These are phyloP conservation scores for Noccaea caerulescens DNA, from an alignment of 345 rosid genomes.

Conservation along the genomic window DNA sequence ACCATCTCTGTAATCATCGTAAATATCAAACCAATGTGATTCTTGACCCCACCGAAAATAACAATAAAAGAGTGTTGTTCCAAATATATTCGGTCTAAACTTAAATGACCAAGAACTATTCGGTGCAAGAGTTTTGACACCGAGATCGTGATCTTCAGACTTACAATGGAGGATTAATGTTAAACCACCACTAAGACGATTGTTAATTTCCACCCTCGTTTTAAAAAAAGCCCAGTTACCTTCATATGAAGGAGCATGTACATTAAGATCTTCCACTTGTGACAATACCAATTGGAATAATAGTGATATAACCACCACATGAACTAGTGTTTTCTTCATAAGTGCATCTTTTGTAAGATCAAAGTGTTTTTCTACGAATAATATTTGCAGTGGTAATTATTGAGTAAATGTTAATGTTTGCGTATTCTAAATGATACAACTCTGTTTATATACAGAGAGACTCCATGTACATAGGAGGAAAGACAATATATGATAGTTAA, in stretches of 20 bases:
- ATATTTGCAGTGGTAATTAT: neutral
- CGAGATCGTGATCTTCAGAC: neutral
- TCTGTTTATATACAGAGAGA: too few relatives aligned
- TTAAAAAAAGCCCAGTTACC: neutral
- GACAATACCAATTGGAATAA: slow-evolving; percentile 5
- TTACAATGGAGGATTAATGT: slow-evolving; percentile 8
- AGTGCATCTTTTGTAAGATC: neutral
- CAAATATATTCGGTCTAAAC: slow-evolving; percentile 24
- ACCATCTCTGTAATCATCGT: slow-evolving; percentile 15
- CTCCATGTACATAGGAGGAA: too few relatives aligned
- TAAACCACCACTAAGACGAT: slow-evolving; percentile 32
- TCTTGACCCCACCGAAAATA: slow-evolving; percentile 15
- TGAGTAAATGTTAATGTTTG: too few relatives aligned
- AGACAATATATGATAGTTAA: too few relatives aligned
- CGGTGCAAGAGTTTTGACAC: neutral
- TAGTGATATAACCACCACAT: slow-evolving; percentile 8
- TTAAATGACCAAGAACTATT: slow-evolving; percentile 19
- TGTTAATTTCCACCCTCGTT: slow-evolving; percentile 26
- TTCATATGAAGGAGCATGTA: slow-evolving; percentile 5
- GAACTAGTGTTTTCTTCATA: neutral
- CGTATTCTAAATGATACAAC: too few relatives aligned
- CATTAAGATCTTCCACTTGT: neutral
- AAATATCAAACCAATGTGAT: slow-evolving; percentile 25
- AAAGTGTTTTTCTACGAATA: neutral
- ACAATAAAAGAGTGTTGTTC: slow-evolving; percentile 15